Evolutionary conservation across 2,329 filamentous ascomycete species (phyloP), one percentile per base, ranked within the genome.

Genomic region (Ophiostoma angusticollis): DNA sequence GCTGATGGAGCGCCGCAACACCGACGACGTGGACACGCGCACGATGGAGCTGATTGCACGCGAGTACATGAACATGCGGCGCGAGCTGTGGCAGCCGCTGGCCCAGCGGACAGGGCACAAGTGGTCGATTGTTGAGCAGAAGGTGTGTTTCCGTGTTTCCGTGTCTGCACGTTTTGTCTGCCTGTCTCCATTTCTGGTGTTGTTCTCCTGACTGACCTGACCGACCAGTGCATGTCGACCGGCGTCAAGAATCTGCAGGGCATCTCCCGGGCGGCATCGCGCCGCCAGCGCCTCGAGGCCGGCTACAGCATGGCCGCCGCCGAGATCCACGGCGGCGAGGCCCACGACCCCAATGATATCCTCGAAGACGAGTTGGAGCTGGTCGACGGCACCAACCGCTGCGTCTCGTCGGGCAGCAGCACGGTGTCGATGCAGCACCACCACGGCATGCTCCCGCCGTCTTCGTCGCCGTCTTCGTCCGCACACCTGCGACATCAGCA

Each of bases 201-300:
- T n/a, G n/a, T n/a, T n/a, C n/a, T n/a, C n/a, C n/a, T n/a, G n/a
- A n/a, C n/a, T n/a, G 3, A 11, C 13, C 24, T 30, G 12, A 36
- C 34, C 35, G 42, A 14, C 33, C 48, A 89, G 83, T 85, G 81
- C 61, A 84, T 91, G 77, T 78, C 81, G 56, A 82, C 81, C 53
- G 84, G 84, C 25, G 65, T 89, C 50, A 89, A 86, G 62, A 86
- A 84, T 58, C 70, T 91, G 42, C 78, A 80, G 55, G 75, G 77
- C 50, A 73, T 76, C 37, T 70, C 77, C 47, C 74, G 81, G 45
- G 71, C 78, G 40, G 74, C 72, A 42, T 67, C 72, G 42, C 74
- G 78, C 47, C 78, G 78, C 51, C 78, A 77, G 61, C 73, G 72
- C 44, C 61, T 72, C 49, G 70, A 70, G 58, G 60, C 59, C 23